phyloP scores from a whole-genome alignment of 2,329 filamentous ascomycete species.

The Fusarium austroafricanum region DNA sequence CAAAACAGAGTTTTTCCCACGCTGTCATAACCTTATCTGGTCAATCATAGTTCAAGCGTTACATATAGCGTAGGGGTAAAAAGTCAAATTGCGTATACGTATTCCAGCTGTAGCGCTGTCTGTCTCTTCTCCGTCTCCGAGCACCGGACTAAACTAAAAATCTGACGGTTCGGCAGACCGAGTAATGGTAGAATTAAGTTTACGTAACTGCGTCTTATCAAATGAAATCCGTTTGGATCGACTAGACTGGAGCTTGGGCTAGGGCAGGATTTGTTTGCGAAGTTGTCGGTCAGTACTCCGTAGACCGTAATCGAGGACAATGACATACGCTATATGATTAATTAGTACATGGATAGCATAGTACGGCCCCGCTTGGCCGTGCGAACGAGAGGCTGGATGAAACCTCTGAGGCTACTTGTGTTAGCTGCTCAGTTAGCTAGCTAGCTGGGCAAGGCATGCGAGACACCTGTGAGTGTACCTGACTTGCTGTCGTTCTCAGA shows the following conservation, averaged over 20 bases:
- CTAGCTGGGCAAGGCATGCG: not conserved
- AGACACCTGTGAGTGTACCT: constrained; percentile 3
- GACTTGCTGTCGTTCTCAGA: constrained; percentile 6
- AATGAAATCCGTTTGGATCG: constrained; percentile 7
- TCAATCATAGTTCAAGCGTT: constrained; percentile 17
- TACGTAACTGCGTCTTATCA: constrained; percentile 25
- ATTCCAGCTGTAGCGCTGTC: constrained; percentile 18
- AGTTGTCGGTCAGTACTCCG: constrained; percentile 10
- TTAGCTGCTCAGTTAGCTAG: not conserved
- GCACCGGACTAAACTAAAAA: constrained; percentile 19
- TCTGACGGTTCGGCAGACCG: constrained; percentile 4
- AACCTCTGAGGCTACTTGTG: not conserved
- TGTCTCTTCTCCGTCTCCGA: constrained; percentile 13
- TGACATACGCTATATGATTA: not conserved
- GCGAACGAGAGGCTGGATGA: not conserved
- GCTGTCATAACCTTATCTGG: constrained; percentile 12
- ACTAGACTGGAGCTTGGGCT: constrained; percentile 7
- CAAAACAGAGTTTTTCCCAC: constrained; percentile 18
- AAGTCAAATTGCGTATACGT: constrained; percentile 18
- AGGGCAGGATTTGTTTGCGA: constrained; percentile 11
- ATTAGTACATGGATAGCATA: not conserved
- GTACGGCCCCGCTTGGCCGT: constrained; percentile 11
- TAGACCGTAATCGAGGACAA: constrained; percentile 8
- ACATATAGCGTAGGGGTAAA: not conserved
- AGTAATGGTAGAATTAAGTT: constrained; percentile 26